phyloP scores from a whole-genome alignment of 2,329 filamentous ascomycete genomes.

The Stenocarpella maydis region DNA sequence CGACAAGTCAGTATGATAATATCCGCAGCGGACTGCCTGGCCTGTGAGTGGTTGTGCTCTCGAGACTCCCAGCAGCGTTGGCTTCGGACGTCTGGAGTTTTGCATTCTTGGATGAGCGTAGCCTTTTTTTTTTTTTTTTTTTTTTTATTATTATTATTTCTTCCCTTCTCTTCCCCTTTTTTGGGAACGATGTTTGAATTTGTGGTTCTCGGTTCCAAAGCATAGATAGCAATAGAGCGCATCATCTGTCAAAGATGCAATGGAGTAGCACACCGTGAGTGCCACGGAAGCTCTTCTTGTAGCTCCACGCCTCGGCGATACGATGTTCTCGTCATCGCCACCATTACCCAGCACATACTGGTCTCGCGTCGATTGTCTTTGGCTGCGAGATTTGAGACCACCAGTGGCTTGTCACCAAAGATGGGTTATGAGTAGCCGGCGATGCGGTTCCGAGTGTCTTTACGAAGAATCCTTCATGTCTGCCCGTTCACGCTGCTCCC shows the following conservation, averaged over 20 bases:
- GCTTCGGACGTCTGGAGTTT: not conserved
- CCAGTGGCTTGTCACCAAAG: no score
- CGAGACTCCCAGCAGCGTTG: not conserved
- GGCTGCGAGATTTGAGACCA: not conserved
- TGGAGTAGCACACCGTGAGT: not conserved
- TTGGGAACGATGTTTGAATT: not conserved
- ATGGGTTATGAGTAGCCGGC: not conserved
- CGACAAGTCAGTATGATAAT: slow-evolving; percentile 66
- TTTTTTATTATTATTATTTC: not conserved
- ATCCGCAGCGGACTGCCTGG: slow-evolving; percentile 49
- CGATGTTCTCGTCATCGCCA: not conserved
- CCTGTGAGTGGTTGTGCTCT: slow-evolving; percentile 11
- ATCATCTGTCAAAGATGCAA: not conserved
- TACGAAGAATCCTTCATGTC: slow-evolving; percentile 26
- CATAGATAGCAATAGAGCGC: not conserved
- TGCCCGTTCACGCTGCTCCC: slow-evolving; percentile 35
- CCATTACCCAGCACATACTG: not conserved
- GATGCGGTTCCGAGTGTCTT: not conserved
- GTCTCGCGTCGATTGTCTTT: not conserved
- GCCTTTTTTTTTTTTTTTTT: not conserved
- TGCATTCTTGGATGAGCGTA: not conserved
- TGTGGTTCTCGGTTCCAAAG: not conserved
- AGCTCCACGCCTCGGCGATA: not conserved
- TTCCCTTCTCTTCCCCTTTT: not conserved
- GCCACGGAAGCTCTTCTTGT: not conserved